Percentiles rank a stretch among this genome's conserved stretches.
Evolutionary conservation across 164 flowering plant genomes (phyloP).

Genomic region (Saururus chinensis): DNA sequence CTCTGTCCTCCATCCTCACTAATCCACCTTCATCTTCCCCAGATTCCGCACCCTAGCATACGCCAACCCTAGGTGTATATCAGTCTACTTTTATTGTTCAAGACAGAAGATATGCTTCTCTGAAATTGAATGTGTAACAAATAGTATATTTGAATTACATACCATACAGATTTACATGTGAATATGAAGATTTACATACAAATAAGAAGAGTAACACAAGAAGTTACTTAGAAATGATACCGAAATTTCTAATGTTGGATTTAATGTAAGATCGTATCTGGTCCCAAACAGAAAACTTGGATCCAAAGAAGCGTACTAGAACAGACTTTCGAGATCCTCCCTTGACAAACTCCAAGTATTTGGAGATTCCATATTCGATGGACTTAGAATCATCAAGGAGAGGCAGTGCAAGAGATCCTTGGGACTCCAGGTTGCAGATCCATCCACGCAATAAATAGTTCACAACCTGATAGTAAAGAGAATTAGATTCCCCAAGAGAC

Average conservation of each 20-base stretch:
- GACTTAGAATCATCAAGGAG: slow-evolving; percentile 44
- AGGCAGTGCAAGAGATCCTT: slow-evolving; percentile 48
- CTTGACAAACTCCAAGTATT: slow-evolving; percentile 58
- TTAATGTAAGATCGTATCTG: slow-evolving; percentile 33
- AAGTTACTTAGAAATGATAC: no score
- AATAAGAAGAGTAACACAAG: no score
- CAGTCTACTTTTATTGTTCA: no score
- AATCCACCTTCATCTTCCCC: no score
- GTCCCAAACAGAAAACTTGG: slow-evolving; percentile 41
- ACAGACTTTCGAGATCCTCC: slow-evolving; percentile 57
- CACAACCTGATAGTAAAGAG: slow-evolving; percentile 46
- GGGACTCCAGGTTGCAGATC: slow-evolving; percentile 66
- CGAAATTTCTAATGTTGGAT: slow-evolving; percentile 4
- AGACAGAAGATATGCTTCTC: no score
- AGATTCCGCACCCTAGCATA: no score
- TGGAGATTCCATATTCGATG: slow-evolving; percentile 18
- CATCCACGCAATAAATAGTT: slow-evolving; percentile 87
- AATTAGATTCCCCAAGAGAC: background rate
- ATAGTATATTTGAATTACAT: no score
- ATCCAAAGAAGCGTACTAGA: slow-evolving; percentile 44
- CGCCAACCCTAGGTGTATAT: no score
- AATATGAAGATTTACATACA: no score
- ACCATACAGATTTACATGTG: no score
- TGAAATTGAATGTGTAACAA: no score
- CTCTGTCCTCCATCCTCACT: no score